phyloP scores from a whole-genome alignment of 2,329 filamentous ascomycete species.

The Talaromyces sp. region DNA sequence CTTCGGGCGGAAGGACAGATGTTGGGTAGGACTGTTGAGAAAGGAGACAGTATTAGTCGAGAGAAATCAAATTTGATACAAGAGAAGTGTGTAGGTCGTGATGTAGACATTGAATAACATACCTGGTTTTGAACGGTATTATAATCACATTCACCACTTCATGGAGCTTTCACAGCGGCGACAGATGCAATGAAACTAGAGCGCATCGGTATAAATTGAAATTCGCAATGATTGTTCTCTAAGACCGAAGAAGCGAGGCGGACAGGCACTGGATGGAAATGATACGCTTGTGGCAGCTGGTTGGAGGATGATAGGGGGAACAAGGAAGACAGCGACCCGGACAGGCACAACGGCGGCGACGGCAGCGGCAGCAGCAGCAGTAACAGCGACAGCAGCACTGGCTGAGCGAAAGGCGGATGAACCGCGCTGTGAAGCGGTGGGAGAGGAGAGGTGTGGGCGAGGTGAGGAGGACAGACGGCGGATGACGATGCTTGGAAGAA shows the following conservation, averaged over 20 bases:
- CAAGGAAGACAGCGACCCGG: constrained; percentile 4
- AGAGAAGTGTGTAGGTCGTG: background rate
- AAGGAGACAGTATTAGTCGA: background rate
- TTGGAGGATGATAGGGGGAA: constrained; percentile 4
- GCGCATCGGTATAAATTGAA: background rate
- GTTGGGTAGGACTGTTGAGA: background rate
- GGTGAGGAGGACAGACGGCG: constrained; percentile 7
- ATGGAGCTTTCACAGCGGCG: background rate
- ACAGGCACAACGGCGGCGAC: background rate
- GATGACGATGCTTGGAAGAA: constrained; percentile 10
- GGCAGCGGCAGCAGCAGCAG: background rate
- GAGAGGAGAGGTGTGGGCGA: constrained; percentile 13
- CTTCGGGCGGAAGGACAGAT: background rate
- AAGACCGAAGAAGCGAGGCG: background rate
- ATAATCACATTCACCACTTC: background rate
- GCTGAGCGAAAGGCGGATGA: constrained; percentile 16
- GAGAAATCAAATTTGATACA: background rate
- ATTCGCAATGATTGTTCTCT: background rate
- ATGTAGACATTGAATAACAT: background rate
- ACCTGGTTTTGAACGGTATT: background rate
- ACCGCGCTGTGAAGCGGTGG: constrained; percentile 12
- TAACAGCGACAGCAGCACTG: constrained; percentile 1
- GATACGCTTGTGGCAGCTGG: constrained; percentile 8
- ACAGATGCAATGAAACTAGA: constrained; percentile 2
- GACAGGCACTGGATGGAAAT: constrained; percentile 8